Evolutionary conservation across 23 red algal genomes (phyloP), one percentile per base, ranked within the genome.

Genomic region (Gracilaria gracilis): DNA sequence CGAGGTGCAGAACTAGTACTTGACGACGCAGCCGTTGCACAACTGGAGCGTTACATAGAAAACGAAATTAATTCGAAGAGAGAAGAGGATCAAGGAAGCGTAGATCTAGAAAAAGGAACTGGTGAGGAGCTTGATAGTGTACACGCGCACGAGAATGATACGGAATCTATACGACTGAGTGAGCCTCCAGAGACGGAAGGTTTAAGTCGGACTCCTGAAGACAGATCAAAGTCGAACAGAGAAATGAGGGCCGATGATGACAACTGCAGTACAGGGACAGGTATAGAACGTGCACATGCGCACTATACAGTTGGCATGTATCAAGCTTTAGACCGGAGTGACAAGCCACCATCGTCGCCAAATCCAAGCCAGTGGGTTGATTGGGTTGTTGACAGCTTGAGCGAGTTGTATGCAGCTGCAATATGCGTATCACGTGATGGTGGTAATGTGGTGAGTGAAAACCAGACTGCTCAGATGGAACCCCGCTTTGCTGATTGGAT

Each of bases 401-500:
- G 58, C 21, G 55, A 83, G 17, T 37, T 83, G 53, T 62, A 83
- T 61, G 50, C 34, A 61, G 49, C 80, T 21, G 57, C 80, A 36
- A 37, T 62, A 65, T 29, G 20, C 17, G 75, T 80, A 15, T 50
- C 38, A 11, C 20, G 24, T 9, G 21, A 50, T 19, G 17, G 44
- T 7, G 75, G 17, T 50, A 55, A 20, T 20, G 31, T 47, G 23
- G 75, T 64, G 59, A 64, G 38, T 16, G 44, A 80, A 50, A 61
- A 83, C 6, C 80, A 62, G 58, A 23, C 57, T 7, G 39, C 57
- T 32, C 50, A 61, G 12, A 61, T 83, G 49, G 53, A 61, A 40
- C 27, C 7, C 51, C 27, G 48, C 50, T 83, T 83, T 83, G 34
- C 14, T 50, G 53, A 64, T 59, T 83, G 80, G 80, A 40, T 83